Evolutionary conservation across 2,329 filamentous ascomycete species (phyloP).

Genomic region (Knufia fluminis): DNA sequence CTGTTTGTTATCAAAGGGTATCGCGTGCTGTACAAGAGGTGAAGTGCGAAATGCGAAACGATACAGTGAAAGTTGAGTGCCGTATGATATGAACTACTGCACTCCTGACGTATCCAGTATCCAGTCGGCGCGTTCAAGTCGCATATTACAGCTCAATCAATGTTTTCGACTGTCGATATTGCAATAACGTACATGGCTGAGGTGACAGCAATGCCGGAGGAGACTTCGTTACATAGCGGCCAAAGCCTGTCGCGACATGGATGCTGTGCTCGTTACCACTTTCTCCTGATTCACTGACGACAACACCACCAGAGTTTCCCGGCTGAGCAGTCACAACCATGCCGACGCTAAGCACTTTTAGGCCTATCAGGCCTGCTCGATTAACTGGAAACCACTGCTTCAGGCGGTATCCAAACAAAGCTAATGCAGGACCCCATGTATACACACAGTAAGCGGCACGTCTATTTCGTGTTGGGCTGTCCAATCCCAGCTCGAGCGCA

Average conservation of each 20-base stretch:
- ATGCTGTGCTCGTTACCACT: background rate
- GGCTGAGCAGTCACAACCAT: background rate
- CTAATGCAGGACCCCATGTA: background rate
- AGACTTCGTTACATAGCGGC: no score
- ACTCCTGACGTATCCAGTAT: no score
- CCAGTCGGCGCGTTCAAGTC: background rate
- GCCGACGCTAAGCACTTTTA: background rate
- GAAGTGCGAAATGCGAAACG: no score
- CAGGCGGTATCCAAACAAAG: constrained; percentile 1
- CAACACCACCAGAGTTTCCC: background rate
- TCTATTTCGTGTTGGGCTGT: background rate
- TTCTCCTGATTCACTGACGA: background rate
- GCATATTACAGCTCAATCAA: background rate
- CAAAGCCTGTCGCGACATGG: no score
- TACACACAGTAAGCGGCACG: background rate
- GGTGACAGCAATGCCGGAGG: no score
- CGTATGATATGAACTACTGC: no score
- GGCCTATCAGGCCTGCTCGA: no score
- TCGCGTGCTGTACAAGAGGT: no score
- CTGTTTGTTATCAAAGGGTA: no score
- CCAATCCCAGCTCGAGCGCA: background rate
- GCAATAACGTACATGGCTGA: no score
- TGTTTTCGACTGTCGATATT: no score
- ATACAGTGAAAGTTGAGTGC: no score
- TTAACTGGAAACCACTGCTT: background rate